These are phyloP conservation scores for Capillidium rhysosporum DNA, from an alignment of 371 early-diverging fungal species.

Conservation along the genomic window DNA sequence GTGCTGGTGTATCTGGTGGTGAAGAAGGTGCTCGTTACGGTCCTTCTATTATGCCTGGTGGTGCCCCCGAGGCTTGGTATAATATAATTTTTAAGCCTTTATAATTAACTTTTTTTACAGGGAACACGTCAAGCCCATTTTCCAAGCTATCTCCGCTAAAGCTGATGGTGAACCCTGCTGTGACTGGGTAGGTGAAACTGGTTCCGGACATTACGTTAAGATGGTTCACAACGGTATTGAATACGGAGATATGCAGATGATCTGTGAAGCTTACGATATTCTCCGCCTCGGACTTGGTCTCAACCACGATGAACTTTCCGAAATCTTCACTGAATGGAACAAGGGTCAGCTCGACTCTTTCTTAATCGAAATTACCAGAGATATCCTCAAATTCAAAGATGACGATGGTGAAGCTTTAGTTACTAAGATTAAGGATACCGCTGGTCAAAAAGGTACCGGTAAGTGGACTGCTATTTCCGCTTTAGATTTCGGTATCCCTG, in stretches of 20 bases:
- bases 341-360: conserved; percentile 89
- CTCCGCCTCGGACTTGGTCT: conserved; percentile 68
- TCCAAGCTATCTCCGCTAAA: conserved; percentile 89
- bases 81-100: background rate
- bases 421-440: conserved; percentile 89
- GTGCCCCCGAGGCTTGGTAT: conserved; percentile 78
- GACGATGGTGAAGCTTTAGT: conserved; percentile 69
- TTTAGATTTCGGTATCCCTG: conserved; percentile 83
- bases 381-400: conserved; percentile 84
- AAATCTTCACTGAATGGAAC: conserved; percentile 86
- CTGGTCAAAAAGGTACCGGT: conserved; percentile 99
- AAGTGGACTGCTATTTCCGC: conserved; percentile 95
- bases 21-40: conserved; percentile 99
- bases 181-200: conserved; percentile 97
- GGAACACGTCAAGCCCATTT: conserved; percentile 76
- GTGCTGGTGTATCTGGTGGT: conserved; percentile 98
- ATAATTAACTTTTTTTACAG: conserved; percentile 12
- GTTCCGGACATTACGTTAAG: conserved; percentile 99
- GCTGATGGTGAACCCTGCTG: conserved; percentile 86
- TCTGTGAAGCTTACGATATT: conserved; percentile 91
- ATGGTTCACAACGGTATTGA: conserved; percentile 99
- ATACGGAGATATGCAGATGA: conserved; percentile 99
- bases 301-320: conserved; percentile 68
- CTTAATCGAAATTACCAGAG: conserved; percentile 89
- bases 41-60: conserved; percentile 98